Conservation (phyloP, 2,329 filamentous ascomycete species). For the Capronia epimyces region DNA sequence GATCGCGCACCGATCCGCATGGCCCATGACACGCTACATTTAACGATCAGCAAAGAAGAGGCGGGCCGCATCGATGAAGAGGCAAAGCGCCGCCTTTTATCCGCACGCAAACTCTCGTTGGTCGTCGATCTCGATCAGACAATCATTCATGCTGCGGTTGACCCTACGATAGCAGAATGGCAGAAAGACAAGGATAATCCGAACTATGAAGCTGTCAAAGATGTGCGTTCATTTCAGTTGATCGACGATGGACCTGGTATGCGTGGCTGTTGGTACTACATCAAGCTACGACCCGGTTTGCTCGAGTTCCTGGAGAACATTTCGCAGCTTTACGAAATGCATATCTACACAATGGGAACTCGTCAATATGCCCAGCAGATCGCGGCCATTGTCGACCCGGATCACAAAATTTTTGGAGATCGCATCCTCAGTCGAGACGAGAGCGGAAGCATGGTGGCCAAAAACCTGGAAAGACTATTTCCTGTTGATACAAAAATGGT, state of each 20-base stretch:
- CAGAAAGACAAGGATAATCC: conserved; percentile 81
- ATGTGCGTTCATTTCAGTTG: conserved; percentile 83
- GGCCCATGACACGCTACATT: conserved; percentile 80
- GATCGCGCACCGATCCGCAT: conserved; percentile 89
- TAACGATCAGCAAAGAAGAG: conserved; percentile 78
- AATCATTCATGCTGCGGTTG: conserved; percentile 95
- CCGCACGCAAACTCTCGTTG: conserved; percentile 76
- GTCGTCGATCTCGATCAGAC: conserved; percentile 98
- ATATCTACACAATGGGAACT: conserved; percentile 99
- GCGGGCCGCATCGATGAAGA: conserved; percentile 79
- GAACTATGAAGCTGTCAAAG: conserved; percentile 83
- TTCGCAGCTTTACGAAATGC: conserved; percentile 79
- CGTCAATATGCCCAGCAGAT: conserved; percentile 92
- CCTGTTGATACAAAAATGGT: conserved; percentile 99
- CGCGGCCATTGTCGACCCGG: conserved; percentile 85
- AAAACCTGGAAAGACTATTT: conserved; percentile 85
- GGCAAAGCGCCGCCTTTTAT: conserved; percentile 73
- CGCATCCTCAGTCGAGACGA: conserved; percentile 94
- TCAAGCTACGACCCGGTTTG: conserved; percentile 89
- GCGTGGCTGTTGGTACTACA: conserved; percentile 88
- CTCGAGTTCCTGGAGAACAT: conserved; percentile 72
- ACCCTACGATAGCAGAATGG: conserved; percentile 95
- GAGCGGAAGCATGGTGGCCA: conserved; percentile 86
- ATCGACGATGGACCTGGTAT: conserved; percentile 74
- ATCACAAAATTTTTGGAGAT: conserved; percentile 83